phyloP scores from a whole-genome alignment of 1,139 yeast genomes.

The Taphrina deformans region DNA sequence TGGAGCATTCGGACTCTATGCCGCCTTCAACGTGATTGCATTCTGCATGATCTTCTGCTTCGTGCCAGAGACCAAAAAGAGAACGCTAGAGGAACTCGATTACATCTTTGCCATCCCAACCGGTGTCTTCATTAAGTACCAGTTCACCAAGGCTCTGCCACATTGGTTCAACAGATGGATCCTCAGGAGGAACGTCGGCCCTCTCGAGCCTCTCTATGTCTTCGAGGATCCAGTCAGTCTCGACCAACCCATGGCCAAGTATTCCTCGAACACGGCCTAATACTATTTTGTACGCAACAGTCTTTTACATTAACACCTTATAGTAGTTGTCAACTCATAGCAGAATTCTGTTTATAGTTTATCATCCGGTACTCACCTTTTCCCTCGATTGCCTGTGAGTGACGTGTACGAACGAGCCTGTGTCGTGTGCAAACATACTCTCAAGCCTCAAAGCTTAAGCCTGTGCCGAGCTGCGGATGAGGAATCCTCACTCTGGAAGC shows the following conservation, averaged over 20 bases:
- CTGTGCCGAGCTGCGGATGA: no score
- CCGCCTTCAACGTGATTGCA: conserved; percentile 80
- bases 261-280: neutral
- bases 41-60: conserved; percentile 53
- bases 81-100: conserved; percentile 63
- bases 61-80: conserved; percentile 63
- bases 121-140: conserved; percentile 45
- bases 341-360: neutral
- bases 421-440: no score
- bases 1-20: conserved; percentile 65
- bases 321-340: neutral
- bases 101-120: conserved; percentile 48
- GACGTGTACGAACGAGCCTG: no score
- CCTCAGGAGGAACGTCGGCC: conserved; percentile 34
- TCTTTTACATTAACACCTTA: neutral
- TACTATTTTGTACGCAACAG: neutral
- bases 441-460: no score
- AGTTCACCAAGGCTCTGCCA: conserved; percentile 44
- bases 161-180: conserved; percentile 41
- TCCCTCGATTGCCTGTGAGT: no score
- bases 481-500: no score
- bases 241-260: neutral
- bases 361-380: neutral
- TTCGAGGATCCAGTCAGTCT: conserved; percentile 27
- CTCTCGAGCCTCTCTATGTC: conserved; percentile 33